Base-by-base conservation (phyloP, 257 asterid genomes). In the Fraxinus americana region DNA sequence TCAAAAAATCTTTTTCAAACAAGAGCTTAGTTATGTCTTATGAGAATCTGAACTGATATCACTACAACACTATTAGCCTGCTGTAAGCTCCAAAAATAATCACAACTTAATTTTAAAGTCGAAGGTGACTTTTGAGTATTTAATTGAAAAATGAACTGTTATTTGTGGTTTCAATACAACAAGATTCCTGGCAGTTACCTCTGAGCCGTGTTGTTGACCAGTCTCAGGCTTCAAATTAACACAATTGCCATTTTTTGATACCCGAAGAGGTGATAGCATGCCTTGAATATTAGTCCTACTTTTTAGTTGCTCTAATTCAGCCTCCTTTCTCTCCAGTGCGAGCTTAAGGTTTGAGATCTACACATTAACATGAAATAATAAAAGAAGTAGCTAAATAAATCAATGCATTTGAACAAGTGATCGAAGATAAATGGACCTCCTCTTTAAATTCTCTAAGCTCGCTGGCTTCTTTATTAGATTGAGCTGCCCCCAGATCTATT, bases 401-500 rank as follows among this genome's bases (percentile, higher is more conserved):
- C 21, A 41, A 72, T 72, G 38, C 52, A 52, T 66, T 10, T 61
- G 72, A 74, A 83, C 27, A 75, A 70, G 83, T 66, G 75, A 65
- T n/a, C 19, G 39, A 65, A 72, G 73, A 78, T 75, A 71, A 65
- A 70, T 79, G 38, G 17, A 94, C 98, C 98, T 94, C 97, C 0
- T 92, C 97, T 84, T 90, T 94, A 74, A 83, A 86, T 71, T 92
- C 97, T 69, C 85, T 87, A 35, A 94, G 83, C 85, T 92, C 97
- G 75, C 91, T 82, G n/a, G 92, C 86, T 87, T 94, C 98, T 85
- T 89, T 92, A 75, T 90, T 94, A 38, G 97, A 89, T 67, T 82
- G 86, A 68, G 98, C 97, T 71, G 94, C 94, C 29, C 98, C 98
- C 71, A 94, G 90, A 75, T 94, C 89, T 71, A 92, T 90, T n/a